Conservation (phyloP, 176 grass and related monocot genomes). For the Triticum dicoccoides region DNA sequence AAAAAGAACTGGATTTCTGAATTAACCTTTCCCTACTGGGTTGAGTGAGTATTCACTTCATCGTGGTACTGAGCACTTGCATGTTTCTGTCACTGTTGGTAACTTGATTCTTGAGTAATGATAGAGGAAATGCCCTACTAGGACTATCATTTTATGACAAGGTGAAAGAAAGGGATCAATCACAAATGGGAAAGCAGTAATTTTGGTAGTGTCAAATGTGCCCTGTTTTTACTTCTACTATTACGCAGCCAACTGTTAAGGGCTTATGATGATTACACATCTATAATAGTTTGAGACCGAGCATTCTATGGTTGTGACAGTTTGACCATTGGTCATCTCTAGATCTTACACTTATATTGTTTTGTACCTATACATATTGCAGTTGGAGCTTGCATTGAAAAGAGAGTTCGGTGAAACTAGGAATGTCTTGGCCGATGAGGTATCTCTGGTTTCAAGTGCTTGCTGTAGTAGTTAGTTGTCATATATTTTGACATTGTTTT, state of each 20-base stretch:
- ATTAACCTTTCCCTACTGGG: not conserved
- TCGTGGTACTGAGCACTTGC: not conserved
- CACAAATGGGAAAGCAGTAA: not conserved
- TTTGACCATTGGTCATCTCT: not conserved
- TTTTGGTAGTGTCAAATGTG: not conserved
- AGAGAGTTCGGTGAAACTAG: conserved; percentile 76
- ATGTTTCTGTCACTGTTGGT: not conserved
- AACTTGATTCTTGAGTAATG: not conserved
- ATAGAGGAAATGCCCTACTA: not conserved
- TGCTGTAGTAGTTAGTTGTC: conserved; percentile 1
- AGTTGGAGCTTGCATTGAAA: conserved; percentile 96
- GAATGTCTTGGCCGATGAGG: conserved; percentile 65
- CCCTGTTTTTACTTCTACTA: not conserved
- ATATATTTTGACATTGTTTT: conserved; percentile 28
- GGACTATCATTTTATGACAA: not conserved
- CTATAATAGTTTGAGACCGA: not conserved
- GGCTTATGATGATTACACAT: not conserved
- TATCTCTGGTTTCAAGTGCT: conserved; percentile 26
- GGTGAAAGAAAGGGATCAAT: not conserved
- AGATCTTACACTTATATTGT: not conserved
- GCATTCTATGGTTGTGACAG: not conserved
- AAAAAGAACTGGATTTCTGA: not conserved
- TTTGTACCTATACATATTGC: conserved; percentile 27
- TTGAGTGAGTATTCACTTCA: not conserved
- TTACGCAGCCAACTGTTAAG: not conserved